Evolutionary conservation across 2,329 filamentous ascomycete species (phyloP), one percentile per base, ranked within the genome.

Genomic region (Drechslera avenae): DNA sequence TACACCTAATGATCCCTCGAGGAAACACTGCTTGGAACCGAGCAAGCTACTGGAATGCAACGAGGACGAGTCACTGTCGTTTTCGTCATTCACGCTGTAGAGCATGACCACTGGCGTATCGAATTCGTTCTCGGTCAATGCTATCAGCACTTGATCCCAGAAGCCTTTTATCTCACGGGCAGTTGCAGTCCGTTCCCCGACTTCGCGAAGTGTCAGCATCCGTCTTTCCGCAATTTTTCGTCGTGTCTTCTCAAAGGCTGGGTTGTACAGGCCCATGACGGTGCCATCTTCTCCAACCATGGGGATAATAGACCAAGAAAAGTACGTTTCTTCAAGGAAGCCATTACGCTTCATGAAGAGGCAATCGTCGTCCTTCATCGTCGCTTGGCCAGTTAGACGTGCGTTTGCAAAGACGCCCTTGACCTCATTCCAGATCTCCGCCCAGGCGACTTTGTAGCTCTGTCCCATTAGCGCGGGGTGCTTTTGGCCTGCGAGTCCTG

Each of bases 321-420:
- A 93, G 67, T 89, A 93, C 0, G 88, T 86, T 67, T 94, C 90
- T 71, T 95, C 89, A 1, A 90, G 73, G 54, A 83, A 90, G 1
- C 85, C 83, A 56, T 84, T 83, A 6, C 90, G 83, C 39, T 81
- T 78, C 26, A 94, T 81, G 63, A 91, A 91, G 1, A 93, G 77
- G 49, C 84, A 85, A 56, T 93, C 88, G 62, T 94, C 90, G 58
- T 92, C 86, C 70, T 91, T 93, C 87, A 92, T 90, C 0, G 86
- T 91, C 0, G 89, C 87, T 73, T 91, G 86, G 0, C 89, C 90
- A 4, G 85, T 87, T 32, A 82, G 73, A 70, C 81, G 83, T 0
- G 89, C 90, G 53, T 78, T 84, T 14, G 81, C 77, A 57, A 94
- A 89, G 0, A 89, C 81, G 2, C 85, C 85, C 56, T 85, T 81